Evolutionary conservation across 768 basidiomycete genomes (phyloP), one percentile per base, ranked within the genome.

Genomic region (Hygrophorus russula): DNA sequence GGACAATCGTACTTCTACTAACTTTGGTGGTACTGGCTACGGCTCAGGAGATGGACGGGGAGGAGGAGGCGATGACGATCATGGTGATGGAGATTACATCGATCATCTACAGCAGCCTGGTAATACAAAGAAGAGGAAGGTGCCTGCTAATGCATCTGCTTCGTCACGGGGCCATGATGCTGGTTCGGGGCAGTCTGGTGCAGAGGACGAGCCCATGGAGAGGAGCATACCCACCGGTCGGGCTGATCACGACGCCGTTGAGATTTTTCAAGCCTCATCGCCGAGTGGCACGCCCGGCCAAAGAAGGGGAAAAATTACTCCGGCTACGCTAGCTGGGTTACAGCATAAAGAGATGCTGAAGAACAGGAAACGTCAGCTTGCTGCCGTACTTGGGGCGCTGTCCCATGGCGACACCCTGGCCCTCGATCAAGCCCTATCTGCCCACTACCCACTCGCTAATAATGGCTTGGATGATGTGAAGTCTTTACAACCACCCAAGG

Each of bases 51-150:
- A 37, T 17, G 47, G 48, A 36, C 46, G 46, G n/a, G 45, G 44
- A 36, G 46, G 37, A 33, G 44, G 41, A 5, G 49, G 47, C n/a
- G 59, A 64, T 38, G 75, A 78, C 36, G 73, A 71, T 49, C 65
- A 69, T 24, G 71, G 63, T 8, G 78, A 76, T 49, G 76, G 69
- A 15, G 83, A 82, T 54, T 79, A 78, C 50, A 54, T 70, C 12
- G 82, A 86, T 57, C 80, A 82, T 52, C 60, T 80, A 24, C 78
- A 74, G 48, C 85, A 86, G 49, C 84, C 79, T 2, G 81, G 80
- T 6, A 90, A 90, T 53, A 82, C 84, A 38, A 90, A 90, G 74
- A 90, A 90, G 65, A 71, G 87, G 38, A 90, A 90, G 58, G 86
- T 90, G 2, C 87, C 88, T 0, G 73, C 76, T 30, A 80, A 84